phyloP scores from a whole-genome alignment of 2,329 filamentous ascomycete genomes.

The Didymella sp. region DNA sequence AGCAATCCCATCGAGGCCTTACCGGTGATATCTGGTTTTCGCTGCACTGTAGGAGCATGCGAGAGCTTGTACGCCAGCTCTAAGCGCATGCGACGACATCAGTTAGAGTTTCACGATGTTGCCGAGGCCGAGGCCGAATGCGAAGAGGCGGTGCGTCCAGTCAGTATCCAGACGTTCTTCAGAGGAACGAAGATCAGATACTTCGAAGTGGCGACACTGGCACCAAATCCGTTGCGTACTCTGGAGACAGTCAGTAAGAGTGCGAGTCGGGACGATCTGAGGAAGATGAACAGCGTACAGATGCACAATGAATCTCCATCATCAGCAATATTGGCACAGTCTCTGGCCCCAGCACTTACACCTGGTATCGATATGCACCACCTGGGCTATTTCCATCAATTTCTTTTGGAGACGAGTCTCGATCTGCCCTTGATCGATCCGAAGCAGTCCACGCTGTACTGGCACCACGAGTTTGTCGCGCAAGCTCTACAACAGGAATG shows the following conservation, averaged over 20 bases:
- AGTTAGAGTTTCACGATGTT: conserved; percentile 36
- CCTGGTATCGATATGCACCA: conserved; percentile 27
- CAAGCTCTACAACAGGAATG: conserved; percentile 28
- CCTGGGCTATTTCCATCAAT: conserved; percentile 40
- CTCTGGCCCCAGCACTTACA: neutral
- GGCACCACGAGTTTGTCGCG: conserved; percentile 27
- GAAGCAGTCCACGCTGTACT: conserved; percentile 25
- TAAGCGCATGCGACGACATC: conserved; percentile 49
- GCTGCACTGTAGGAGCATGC: conserved; percentile 39
- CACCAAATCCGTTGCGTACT: neutral
- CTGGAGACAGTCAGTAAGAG: neutral
- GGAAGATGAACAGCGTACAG: too few relatives aligned
- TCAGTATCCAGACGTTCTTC: conserved; percentile 50
- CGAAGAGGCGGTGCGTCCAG: conserved; percentile 16
- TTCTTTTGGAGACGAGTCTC: conserved; percentile 10
- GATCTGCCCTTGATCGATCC: neutral
- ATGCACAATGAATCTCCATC: too few relatives aligned
- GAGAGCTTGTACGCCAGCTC: conserved; percentile 41
- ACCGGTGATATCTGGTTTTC: conserved; percentile 39
- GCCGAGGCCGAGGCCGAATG: conserved; percentile 6
- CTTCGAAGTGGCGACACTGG: conserved; percentile 44
- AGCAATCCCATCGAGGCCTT: conserved; percentile 38
- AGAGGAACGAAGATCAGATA: conserved; percentile 49
- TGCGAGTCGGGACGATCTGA: too few relatives aligned
- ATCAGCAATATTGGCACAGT: too few relatives aligned